Conservation (phyloP, 1,284 basidiomycete genomes). For the Ceratobasidium sp. region DNA sequence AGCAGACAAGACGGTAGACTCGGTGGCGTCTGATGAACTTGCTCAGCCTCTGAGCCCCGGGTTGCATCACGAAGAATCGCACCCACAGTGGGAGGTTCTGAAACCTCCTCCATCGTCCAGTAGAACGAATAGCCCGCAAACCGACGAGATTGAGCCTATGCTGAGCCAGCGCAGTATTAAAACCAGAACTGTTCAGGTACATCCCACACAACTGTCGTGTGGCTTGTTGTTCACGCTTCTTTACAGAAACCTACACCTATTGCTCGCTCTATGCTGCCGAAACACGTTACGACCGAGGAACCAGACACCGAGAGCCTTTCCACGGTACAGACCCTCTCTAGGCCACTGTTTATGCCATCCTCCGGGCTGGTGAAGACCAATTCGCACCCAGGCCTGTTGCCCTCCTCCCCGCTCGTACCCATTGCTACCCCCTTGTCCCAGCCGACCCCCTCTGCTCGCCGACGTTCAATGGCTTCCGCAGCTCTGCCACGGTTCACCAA, state of each 20-base stretch:
- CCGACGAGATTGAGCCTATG: constrained; percentile 21
- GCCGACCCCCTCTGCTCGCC: constrained; percentile 9
- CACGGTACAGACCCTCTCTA: background rate
- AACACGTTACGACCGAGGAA: background rate
- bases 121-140: constrained; percentile 9
- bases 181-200: background rate
- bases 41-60: background rate
- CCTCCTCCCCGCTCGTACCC: constrained; percentile 3
- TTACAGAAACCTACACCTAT: background rate
- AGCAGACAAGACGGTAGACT: background rate
- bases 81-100: constrained; percentile 9
- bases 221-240: background rate
- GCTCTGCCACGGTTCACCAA: constrained; percentile 19
- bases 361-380: constrained; percentile 15
- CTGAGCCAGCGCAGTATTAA: background rate
- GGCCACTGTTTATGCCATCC: constrained; percentile 27
- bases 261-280: constrained; percentile 9
- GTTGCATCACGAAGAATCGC: background rate
- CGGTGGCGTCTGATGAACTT: background rate
- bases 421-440: background rate
- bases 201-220: background rate
- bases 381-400: constrained; percentile 9
- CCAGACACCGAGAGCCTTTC: background rate
- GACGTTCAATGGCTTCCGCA: constrained; percentile 6
- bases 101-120: constrained; percentile 1